Percentiles rank a stretch among this genome's conserved stretches.
Evolutionary conservation across 2,329 filamentous ascomycete genomes (phyloP).

Genomic region (Cladosporium oxysporum): DNA sequence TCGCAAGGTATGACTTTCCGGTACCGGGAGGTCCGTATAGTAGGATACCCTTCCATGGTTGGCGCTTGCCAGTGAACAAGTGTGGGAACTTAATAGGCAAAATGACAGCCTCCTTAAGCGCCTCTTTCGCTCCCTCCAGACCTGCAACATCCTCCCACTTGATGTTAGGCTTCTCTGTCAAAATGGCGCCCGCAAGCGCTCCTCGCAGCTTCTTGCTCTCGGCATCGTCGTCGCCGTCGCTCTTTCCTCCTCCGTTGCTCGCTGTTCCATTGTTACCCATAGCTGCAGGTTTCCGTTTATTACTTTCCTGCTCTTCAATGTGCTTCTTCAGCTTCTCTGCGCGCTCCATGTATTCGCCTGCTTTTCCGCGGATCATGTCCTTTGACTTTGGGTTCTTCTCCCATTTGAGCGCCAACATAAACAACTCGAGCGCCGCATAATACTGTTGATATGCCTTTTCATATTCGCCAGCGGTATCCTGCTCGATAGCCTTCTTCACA

Average conservation of each 20-base stretch:
- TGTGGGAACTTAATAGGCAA: conserved; percentile 98
- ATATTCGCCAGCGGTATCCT: conserved; percentile 93
- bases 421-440: conserved; percentile 93
- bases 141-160: conserved; percentile 98
- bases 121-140: conserved; percentile 90
- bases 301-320: conserved; percentile 68
- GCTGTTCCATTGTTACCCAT: conserved; percentile 72
- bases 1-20: conserved; percentile 95
- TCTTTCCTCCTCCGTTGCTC: conserved; percentile 63
- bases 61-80: conserved; percentile 90
- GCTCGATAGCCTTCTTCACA: conserved; percentile 96
- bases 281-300: conserved; percentile 67
- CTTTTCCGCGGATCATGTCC: conserved; percentile 95
- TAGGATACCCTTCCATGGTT: conserved; percentile 98
- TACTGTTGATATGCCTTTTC: conserved; percentile 96
- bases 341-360: conserved; percentile 95
- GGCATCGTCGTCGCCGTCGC: conserved; percentile 61
- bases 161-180: conserved; percentile 93
- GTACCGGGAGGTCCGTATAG: conserved; percentile 95
- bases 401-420: conserved; percentile 99
- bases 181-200: conserved; percentile 85
- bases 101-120: conserved; percentile 95
- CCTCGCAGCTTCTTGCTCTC: conserved; percentile 94
- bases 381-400: conserved; percentile 98
- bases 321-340: conserved; percentile 97